Conservation (phyloP, 331 rosid species). For the Pyracantha coccinea region DNA sequence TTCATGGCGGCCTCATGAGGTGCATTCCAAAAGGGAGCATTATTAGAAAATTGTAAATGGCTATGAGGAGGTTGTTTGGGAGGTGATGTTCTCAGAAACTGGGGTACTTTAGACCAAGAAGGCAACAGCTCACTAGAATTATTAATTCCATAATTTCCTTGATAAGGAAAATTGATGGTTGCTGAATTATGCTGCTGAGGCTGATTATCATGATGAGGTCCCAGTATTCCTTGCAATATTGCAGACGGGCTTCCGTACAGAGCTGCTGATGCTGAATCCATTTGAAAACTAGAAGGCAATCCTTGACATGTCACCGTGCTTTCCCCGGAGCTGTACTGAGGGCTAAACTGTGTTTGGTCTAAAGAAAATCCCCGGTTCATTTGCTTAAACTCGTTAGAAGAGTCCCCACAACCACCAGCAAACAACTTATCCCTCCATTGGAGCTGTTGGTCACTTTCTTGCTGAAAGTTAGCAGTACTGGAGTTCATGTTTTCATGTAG, state of each 20-base stretch:
- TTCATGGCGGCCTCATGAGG: slow-evolving; percentile 56
- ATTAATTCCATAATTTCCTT: slow-evolving; percentile 34
- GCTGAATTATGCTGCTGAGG: slow-evolving; percentile 28
- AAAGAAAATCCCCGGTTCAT: slow-evolving; percentile 58
- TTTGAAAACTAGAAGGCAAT: slow-evolving; percentile 36
- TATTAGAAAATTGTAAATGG: slow-evolving; percentile 77
- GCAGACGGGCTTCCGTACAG: slow-evolving; percentile 57
- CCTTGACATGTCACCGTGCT: slow-evolving; percentile 62
- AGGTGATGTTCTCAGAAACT: slow-evolving; percentile 46
- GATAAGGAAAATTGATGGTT: slow-evolving; percentile 32
- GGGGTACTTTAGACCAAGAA: slow-evolving; percentile 54
- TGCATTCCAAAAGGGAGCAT: slow-evolving; percentile 83
- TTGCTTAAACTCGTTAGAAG: slow-evolving; percentile 39
- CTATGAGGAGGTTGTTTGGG: slow-evolving; percentile 23
- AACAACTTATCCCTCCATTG: slow-evolving; percentile 71
- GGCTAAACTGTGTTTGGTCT: slow-evolving; percentile 68
- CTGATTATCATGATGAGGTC: slow-evolving; percentile 25
- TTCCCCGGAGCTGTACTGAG: slow-evolving; percentile 76
- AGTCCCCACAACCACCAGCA: slow-evolving; percentile 34
- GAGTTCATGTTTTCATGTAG: slow-evolving; percentile 59
- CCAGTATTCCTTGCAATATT: slow-evolving; percentile 67
- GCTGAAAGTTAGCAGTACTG: slow-evolving; percentile 40
- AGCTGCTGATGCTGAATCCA: slow-evolving; percentile 41
- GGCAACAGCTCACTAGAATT: slow-evolving; percentile 45
- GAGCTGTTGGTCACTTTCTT: slow-evolving; percentile 55